These are phyloP conservation scores for Leccinum obscurum DNA, from an alignment of 768 basidiomycete genomes.

Conservation along the genomic window DNA sequence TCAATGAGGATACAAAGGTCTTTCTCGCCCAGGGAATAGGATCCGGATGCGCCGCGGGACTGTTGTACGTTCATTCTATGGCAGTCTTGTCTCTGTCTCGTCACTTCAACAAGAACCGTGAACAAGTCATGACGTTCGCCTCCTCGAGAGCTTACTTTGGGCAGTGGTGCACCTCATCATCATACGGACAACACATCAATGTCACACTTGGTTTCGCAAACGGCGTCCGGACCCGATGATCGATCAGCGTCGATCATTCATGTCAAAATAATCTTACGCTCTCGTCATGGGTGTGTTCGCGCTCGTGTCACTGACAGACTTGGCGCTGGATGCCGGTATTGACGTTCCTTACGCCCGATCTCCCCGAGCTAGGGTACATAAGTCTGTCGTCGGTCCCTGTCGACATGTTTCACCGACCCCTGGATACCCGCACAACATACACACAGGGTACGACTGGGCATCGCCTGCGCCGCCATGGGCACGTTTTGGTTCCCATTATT, in stretches of 20 bases:
- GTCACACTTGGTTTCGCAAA: slow-evolving; percentile 47
- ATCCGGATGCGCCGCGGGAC: slow-evolving; percentile 47
- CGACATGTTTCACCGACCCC: background rate
- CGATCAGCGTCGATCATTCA: no score
- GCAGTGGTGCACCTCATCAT: slow-evolving; percentile 63
- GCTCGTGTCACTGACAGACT: slow-evolving; percentile 25
- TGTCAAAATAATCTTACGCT: no score
- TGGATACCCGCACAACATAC: background rate
- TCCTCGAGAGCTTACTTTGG: slow-evolving; percentile 55
- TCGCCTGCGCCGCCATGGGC: slow-evolving; percentile 51
- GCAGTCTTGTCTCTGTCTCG: slow-evolving; percentile 45
- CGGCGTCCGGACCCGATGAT: slow-evolving; percentile 33
- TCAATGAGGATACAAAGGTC: slow-evolving; percentile 33
- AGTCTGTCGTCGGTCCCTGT: background rate
- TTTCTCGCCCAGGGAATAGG: slow-evolving; percentile 54
- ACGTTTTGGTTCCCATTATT: background rate
- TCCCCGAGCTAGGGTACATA: slow-evolving; percentile 50
- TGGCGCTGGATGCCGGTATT: slow-evolving; percentile 46
- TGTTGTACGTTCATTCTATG: slow-evolving; percentile 48
- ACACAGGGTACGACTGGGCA: slow-evolving; percentile 43
- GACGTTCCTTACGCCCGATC: slow-evolving; percentile 42
- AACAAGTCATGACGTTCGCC: slow-evolving; percentile 54
- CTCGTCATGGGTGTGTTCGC: background rate
- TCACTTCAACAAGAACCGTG: slow-evolving; percentile 48
- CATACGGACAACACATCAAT: slow-evolving; percentile 49